Percentiles rank a stretch among this genome's conserved stretches.
Conservation (phyloP, 257 asterid genomes). For the Penstemon davidsonii region DNA sequence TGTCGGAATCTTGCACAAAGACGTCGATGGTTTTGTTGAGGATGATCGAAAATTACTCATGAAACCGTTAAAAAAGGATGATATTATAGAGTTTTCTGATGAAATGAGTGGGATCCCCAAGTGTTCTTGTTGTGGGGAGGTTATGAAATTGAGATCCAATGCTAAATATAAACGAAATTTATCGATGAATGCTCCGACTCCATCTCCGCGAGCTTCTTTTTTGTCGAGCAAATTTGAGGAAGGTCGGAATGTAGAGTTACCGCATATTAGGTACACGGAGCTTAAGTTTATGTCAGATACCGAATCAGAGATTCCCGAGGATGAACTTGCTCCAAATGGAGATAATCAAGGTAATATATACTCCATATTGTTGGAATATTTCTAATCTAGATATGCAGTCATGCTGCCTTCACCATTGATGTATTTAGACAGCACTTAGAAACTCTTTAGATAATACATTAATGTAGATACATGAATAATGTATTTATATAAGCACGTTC, state of each 20-base stretch:
- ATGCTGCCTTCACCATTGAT: not conserved
- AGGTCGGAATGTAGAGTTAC: conserved; percentile 37
- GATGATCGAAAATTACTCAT: conserved; percentile 39
- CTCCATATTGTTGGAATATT: not conserved
- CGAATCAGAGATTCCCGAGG: conserved; percentile 50
- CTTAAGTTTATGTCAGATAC: conserved; percentile 52
- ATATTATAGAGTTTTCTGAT: conserved; percentile 14
- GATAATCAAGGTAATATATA: conserved; percentile 47
- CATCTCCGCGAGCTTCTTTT: conserved; percentile 66
- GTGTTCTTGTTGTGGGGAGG: conserved; percentile 89
- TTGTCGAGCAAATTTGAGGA: conserved; percentile 48
- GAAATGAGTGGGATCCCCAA: conserved; percentile 32
- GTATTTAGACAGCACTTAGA: not conserved
- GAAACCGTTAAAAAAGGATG: conserved; percentile 51
- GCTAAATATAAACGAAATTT: conserved; percentile 42
- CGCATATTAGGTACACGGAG: conserved; percentile 56
- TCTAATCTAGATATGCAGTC: too few relatives aligned
- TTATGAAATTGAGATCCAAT: conserved; percentile 42
- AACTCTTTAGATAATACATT: too few relatives aligned
- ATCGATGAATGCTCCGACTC: conserved; percentile 55
- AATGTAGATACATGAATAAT: too few relatives aligned
- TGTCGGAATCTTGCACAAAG: conserved; percentile 67
- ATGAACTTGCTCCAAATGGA: conserved; percentile 40
- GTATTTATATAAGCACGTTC: too few relatives aligned
- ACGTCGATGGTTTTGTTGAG: conserved; percentile 40